Evolutionary conservation across 352 stramenopile species (phyloP), one percentile per base, ranked within the genome.

Genomic region (Aphanomyces stellatus): DNA sequence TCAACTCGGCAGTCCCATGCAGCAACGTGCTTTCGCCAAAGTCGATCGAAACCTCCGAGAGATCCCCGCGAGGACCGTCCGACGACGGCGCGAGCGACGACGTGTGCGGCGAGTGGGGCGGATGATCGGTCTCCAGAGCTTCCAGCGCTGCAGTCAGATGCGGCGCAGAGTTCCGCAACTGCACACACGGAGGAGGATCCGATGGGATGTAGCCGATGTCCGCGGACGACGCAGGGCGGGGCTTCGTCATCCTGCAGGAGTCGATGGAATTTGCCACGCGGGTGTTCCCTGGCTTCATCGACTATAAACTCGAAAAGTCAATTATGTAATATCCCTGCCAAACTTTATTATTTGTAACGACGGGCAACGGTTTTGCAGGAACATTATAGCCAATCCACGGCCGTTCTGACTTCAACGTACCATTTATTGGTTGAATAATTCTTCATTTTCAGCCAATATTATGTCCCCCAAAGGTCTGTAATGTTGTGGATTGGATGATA

Each of bases 21-120:
- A 57, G 25, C 25, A 57, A 37, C n/a, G 49, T 37, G 30, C 49
- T 57, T 24, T 57, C 49, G 6, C 49, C 49, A 37, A 57, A 57
- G n/a, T 57, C 49, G 49, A 57, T 33, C 1, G 49, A 57, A 19
- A 57, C 49, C 33, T 57, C 49, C 11, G 49, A 57, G 25, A 57
- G 25, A n/a, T 57, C 49, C 22, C 25, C 49, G 15, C 30, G 49
- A 13, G 1, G 49, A 0, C 4, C 49, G 25, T 57, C 49, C 25
- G 49, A 57, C 25, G 49, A 57, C 22, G 49, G 49, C n/a, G 49
- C 49, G 27, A 34, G 25, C 27, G 49, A 57, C 13, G 17, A 17
- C 30, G 13, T 57, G 13, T 13, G 19, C 6, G 46, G 25, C 10
- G 30, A 57, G 10, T 34, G 11, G 19, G 22, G 17, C 17, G 8